Percentiles rank a stretch among this genome's conserved stretches.
phyloP scores from a whole-genome alignment of 208 protist species.

The Leishmania aethiopica region DNA sequence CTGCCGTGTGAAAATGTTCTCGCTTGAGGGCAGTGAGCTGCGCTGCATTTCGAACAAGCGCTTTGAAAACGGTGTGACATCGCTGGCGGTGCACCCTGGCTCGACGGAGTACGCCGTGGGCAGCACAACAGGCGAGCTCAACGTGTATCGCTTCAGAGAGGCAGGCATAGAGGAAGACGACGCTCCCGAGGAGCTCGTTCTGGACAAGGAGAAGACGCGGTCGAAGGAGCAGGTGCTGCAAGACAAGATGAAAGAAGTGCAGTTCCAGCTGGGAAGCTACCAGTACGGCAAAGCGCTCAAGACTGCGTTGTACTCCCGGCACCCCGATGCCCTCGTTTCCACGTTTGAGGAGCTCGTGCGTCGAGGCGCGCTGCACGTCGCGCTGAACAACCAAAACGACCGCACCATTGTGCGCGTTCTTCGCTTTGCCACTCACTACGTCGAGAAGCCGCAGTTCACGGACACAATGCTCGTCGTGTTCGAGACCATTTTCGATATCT shows the following conservation, averaged over 20 bases:
- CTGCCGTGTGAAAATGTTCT: slow-evolving; percentile 84
- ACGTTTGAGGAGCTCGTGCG: slow-evolving; percentile 86
- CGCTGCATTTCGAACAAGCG: slow-evolving; percentile 64
- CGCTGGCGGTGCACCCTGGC: slow-evolving; percentile 65
- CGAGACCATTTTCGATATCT: slow-evolving; percentile 86
- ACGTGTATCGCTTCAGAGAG: slow-evolving; percentile 66
- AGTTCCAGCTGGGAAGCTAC: slow-evolving; percentile 69
- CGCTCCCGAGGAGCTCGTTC: slow-evolving; percentile 8
- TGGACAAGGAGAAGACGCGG: slow-evolving; percentile 28
- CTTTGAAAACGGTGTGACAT: slow-evolving; percentile 61
- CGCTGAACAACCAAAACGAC: slow-evolving; percentile 85
- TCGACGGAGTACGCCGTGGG: slow-evolving; percentile 80
- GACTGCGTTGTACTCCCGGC: slow-evolving; percentile 75
- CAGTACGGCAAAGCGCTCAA: slow-evolving; percentile 82
- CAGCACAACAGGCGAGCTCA: slow-evolving; percentile 58
- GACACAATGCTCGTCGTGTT: slow-evolving; percentile 77
- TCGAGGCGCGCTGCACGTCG: slow-evolving; percentile 77
- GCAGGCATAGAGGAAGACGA: slow-evolving; percentile 29
- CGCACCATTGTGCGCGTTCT: slow-evolving; percentile 76
- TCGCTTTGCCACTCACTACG: slow-evolving; percentile 70
- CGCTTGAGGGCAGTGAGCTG: slow-evolving; percentile 45
- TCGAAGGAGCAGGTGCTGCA: slow-evolving; percentile 45
- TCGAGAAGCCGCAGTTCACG: slow-evolving; percentile 79
- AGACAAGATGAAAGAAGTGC: slow-evolving; percentile 56
- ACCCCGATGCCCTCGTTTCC: slow-evolving; percentile 77